These are phyloP conservation scores for Starmera caribaea DNA, from an alignment of 805 yeast genomes.

Conservation along the genomic window DNA sequence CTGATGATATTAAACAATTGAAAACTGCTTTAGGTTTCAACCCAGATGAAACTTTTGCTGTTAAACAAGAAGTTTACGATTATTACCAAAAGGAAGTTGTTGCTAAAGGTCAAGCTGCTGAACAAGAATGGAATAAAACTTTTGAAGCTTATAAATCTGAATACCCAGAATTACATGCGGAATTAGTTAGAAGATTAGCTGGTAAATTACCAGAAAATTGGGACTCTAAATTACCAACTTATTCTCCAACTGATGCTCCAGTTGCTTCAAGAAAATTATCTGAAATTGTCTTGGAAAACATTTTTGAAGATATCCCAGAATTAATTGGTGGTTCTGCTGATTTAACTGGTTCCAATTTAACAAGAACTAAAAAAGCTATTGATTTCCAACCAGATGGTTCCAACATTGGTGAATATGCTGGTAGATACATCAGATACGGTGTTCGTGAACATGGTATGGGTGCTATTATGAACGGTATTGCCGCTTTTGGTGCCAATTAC, in stretches of 20 bases:
- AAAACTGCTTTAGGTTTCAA: slow-evolving; percentile 80
- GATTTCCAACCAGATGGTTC: slow-evolving; percentile 89
- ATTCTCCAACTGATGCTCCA: slow-evolving; percentile 69
- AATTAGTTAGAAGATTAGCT: slow-evolving; percentile 65
- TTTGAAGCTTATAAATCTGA: slow-evolving; percentile 52
- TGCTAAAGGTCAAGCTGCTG: slow-evolving; percentile 53
- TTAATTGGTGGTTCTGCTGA: slow-evolving; percentile 97
- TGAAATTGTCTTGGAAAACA: slow-evolving; percentile 60
- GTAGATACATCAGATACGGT: slow-evolving; percentile 96
- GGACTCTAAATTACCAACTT: slow-evolving; percentile 69
- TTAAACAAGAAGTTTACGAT: slow-evolving; percentile 77
- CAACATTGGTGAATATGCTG: slow-evolving; percentile 76
- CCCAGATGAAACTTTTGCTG: slow-evolving; percentile 71
- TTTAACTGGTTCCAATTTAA: slow-evolving; percentile 92
- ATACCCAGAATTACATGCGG: slow-evolving; percentile 74
- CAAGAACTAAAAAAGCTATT: slow-evolving; percentile 73
- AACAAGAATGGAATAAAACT: slow-evolving; percentile 65
- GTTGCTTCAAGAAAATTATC: slow-evolving; percentile 93
- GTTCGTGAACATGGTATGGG: slow-evolving; percentile 99
- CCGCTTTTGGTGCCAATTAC: slow-evolving; percentile 81
- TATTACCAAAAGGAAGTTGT: slow-evolving; percentile 46
- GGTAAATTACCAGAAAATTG: slow-evolving; percentile 78
- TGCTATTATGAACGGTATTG: slow-evolving; percentile 94
- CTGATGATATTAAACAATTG: slow-evolving; percentile 84
- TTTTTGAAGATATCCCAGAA: slow-evolving; percentile 69